Base-by-base conservation (phyloP, 73 alveolate species). In the Paramecium octaurelia region DNA sequence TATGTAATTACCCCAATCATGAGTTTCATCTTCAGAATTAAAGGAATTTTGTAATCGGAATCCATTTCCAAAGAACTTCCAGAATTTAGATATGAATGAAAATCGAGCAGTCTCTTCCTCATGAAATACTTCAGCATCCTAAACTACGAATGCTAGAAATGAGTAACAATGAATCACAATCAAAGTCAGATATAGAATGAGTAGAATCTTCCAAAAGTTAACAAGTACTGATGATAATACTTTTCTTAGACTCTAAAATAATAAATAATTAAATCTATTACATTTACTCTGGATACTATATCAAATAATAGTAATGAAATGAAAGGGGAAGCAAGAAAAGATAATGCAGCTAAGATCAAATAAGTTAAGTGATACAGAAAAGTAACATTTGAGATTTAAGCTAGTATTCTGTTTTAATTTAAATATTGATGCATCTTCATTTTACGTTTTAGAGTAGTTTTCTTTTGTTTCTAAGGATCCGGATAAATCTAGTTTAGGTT, bases 1-100 rank as follows among this genome's bases (percentile, higher is more conserved):
- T 21, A 44, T 44, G 16, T 77, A 77, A 70, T 70, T 70, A 18
- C 90, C 90, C 90, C 68, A 77, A 14, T 35, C 42, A 77, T 2
- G 60, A 48, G 20, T 14, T 48, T 16, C 20, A 48, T 48, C 60
- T 3, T 48, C 60, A 12, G 60, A 48, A 48, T 48, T 48, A 48
- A 48, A 48, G 9, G 60, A 48, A 48, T 48, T 48, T 29, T 77
- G 18, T 70, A 29, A 31, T 70, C 86, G 31, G 12, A 70, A 77
- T 2, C 71, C 73, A 38, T 27, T 77, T 3, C 48, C 70, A 42
- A 77, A 35, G 46, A 20, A 77, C 18, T 16, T 16, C 48, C 42
- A 77, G 43, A 77, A 77, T 21, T 16, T 16, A 3, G 12, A 6
- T 10, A 77, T 77, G 18, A 42, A 77, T 42, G 48, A 16, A 59